Conservation (phyloP, 2,329 filamentous ascomycete species). For the Penicillium digitatum region DNA sequence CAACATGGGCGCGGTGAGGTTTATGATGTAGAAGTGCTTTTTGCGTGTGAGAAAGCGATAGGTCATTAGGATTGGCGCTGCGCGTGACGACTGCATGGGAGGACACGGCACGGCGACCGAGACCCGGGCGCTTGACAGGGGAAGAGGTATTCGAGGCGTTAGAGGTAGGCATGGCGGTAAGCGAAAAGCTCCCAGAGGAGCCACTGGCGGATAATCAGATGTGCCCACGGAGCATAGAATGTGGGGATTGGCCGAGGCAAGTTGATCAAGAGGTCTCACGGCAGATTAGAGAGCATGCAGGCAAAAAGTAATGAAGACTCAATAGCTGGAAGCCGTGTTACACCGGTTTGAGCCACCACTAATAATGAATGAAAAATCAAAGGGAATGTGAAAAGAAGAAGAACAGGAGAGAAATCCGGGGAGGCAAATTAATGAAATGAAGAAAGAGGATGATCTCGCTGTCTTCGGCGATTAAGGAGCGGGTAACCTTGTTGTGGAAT, state of each 20-base stretch:
- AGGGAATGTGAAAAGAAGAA: background rate
- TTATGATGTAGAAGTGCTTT: constrained; percentile 36
- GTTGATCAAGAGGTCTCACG: constrained; percentile 20
- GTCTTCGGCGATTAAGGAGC: constrained; percentile 17
- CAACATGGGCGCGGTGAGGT: constrained; percentile 42
- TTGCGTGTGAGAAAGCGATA: constrained; percentile 31
- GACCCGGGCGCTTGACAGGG: constrained; percentile 40
- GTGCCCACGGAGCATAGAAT: constrained; percentile 21
- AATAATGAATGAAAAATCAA: background rate
- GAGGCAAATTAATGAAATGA: constrained; percentile 4
- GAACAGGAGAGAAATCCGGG: background rate
- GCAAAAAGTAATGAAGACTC: constrained; percentile 22
- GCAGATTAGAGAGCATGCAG: constrained; percentile 23
- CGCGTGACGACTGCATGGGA: constrained; percentile 41
- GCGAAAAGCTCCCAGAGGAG: constrained; percentile 14
- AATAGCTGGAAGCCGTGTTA: constrained; percentile 15
- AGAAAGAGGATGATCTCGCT: constrained; percentile 13
- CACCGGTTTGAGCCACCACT: background rate
- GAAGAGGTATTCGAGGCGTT: constrained; percentile 30
- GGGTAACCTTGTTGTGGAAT: constrained; percentile 10
- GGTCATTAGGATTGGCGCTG: constrained; percentile 29
- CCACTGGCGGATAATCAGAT: constrained; percentile 20
- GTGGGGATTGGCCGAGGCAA: constrained; percentile 26
- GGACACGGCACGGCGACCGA: constrained; percentile 40
- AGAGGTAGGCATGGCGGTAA: constrained; percentile 23